A percentile compares a stretch with the other conserved stretches of the same genome.
Evolutionary conservation across 1,139 yeast genomes (phyloP).

Genomic region (Candida tropicalis): DNA sequence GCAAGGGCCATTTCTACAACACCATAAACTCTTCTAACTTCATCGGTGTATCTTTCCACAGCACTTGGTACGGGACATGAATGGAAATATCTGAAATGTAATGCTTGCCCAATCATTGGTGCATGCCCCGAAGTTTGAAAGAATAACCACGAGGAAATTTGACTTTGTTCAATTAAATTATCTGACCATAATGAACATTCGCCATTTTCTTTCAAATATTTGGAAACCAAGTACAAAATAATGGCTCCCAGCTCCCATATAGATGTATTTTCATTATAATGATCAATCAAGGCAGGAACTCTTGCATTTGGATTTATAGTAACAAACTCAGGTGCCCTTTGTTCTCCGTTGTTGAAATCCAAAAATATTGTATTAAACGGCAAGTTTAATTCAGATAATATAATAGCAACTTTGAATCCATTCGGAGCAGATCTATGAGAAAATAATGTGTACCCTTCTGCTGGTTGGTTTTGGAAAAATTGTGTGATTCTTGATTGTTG

Average conservation of each 20-base stretch:
- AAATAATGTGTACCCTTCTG: constrained; percentile 83
- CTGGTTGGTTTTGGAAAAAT: constrained; percentile 78
- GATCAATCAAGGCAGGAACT: constrained; percentile 93
- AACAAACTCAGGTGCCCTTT: constrained; percentile 90
- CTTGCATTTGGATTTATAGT: constrained; percentile 92
- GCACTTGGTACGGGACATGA: constrained; percentile 86
- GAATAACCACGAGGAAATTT: constrained; percentile 85
- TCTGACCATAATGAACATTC: constrained; percentile 82
- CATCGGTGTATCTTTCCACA: constrained; percentile 88
- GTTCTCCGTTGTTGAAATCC: constrained; percentile 89
- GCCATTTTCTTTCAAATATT: constrained; percentile 68
- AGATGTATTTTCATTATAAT: constrained; percentile 73
- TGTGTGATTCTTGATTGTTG: constrained; percentile 62
- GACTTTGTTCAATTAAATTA: constrained; percentile 80
- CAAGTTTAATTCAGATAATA: constrained; percentile 79
- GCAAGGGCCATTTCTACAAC: constrained; percentile 95
- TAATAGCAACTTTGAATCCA: constrained; percentile 94
- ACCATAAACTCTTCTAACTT: constrained; percentile 90
- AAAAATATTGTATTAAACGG: constrained; percentile 81
- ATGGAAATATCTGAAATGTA: constrained; percentile 91
- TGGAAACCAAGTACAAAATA: constrained; percentile 71
- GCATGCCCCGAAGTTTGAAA: constrained; percentile 97
- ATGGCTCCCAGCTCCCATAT: constrained; percentile 97
- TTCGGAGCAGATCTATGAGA: constrained; percentile 95
- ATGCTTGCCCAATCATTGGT: constrained; percentile 97